phyloP scores from a whole-genome alignment of 2,329 filamentous ascomycete genomes.

The Rhynchosporium agropyri region DNA sequence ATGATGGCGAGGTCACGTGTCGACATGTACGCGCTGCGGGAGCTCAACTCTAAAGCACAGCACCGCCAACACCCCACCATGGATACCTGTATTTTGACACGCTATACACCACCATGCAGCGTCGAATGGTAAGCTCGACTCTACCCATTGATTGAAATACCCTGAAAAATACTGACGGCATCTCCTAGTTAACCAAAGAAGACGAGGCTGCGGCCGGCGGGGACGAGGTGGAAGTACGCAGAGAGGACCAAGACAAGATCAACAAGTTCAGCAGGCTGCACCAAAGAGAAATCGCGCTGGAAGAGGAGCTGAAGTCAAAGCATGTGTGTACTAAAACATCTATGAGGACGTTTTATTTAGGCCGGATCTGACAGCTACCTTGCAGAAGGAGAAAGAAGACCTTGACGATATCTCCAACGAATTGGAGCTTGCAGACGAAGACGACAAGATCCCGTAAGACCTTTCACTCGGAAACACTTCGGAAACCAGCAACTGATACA shows the following conservation, averaged over 20 bases:
- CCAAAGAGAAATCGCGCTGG: constrained; percentile 76
- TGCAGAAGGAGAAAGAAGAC: constrained; percentile 96
- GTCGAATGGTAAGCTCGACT: constrained; percentile 20
- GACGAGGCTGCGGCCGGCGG: constrained; percentile 75
- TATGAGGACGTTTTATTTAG: not conserved
- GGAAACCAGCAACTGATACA: constrained; percentile 22
- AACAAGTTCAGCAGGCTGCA: constrained; percentile 96
- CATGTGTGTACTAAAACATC: constrained; percentile 59
- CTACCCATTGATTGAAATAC: too few relatives aligned
- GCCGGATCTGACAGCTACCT: constrained; percentile 18
- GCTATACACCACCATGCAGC: constrained; percentile 25
- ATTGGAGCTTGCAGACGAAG: constrained; percentile 92
- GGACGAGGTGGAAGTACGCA: constrained; percentile 89
- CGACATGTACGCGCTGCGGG: constrained; percentile 1
- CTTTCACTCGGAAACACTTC: not conserved
- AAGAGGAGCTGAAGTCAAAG: constrained; percentile 80
- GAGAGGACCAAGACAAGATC: constrained; percentile 98
- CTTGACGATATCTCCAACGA: constrained; percentile 90
- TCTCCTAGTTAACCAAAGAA: constrained; percentile 77
- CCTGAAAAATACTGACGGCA: constrained; percentile 27
- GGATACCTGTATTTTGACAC: not conserved
- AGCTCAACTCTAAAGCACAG: constrained; percentile 1
- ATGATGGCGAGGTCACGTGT: not conserved
- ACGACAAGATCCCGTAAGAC: constrained; percentile 81
- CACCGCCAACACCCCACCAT: not conserved